Conservation (phyloP, 768 basidiomycete species). For the Boletellus emodensis region DNA sequence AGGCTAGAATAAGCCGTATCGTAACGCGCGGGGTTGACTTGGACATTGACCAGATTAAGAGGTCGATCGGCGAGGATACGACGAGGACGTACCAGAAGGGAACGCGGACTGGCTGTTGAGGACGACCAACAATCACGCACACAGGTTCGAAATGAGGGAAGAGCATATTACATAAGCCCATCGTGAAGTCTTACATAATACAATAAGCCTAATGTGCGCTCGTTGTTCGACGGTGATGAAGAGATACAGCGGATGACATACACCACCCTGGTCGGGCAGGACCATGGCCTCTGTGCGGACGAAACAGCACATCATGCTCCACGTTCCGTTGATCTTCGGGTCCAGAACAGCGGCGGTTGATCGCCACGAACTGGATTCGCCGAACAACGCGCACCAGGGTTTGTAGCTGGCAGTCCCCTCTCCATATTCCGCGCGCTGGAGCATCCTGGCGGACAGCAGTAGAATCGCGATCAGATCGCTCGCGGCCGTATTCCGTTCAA, state of each 20-base stretch:
- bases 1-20: not conserved
- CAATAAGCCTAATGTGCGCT: not conserved
- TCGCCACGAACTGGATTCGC: slow-evolving; percentile 18
- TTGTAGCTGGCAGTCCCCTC: slow-evolving; percentile 9
- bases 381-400: slow-evolving; percentile 13
- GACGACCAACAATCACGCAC: not conserved
- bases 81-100: slow-evolving; percentile 3
- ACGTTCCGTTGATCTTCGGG: slow-evolving; percentile 13
- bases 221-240: too few relatives aligned
- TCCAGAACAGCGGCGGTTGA: slow-evolving; percentile 14
- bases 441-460: slow-evolving; percentile 8
- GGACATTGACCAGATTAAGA: not conserved
- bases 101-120: not conserved
- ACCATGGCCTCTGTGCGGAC: not conserved
- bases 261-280: not conserved
- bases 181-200: slow-evolving; percentile 10
- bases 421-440: slow-evolving; percentile 4
- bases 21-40: not conserved
- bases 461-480: slow-evolving; percentile 27
- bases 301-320: not conserved
- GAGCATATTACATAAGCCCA: slow-evolving; percentile 10
- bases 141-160: not conserved
- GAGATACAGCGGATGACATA: too few relatives aligned
- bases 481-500: slow-evolving; percentile 2
- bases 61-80: not conserved